Percentiles rank a stretch among this genome's conserved stretches.
Evolutionary conservation across 805 yeast species (phyloP).

Genomic region (Teunomyces atbi): DNA sequence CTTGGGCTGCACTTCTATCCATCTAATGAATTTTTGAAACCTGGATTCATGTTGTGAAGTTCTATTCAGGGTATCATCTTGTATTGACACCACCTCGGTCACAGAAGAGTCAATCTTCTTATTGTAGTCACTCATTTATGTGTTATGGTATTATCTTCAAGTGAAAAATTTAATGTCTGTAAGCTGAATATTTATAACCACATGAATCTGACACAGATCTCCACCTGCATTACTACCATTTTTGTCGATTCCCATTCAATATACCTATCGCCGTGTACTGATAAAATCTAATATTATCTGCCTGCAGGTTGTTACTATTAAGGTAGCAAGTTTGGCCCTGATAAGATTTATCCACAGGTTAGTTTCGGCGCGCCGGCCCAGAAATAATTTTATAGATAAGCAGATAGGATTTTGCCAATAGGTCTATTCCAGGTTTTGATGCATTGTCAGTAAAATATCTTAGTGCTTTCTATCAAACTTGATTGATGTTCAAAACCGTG

Average conservation of each 20-base stretch:
- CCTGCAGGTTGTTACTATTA: not conserved
- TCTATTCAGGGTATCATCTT: not conserved
- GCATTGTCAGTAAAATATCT: not conserved
- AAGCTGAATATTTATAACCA: not conserved
- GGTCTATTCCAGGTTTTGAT: not conserved
- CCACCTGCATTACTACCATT: not conserved
- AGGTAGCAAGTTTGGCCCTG: not conserved
- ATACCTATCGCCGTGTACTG: not conserved
- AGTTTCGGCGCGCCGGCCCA: conserved; percentile 1
- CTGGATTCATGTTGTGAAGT: not conserved
- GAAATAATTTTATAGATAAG: not conserved
- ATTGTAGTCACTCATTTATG: not conserved
- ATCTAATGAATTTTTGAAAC: not conserved
- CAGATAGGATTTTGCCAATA: not conserved
- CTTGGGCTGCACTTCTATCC: conserved; percentile 31
- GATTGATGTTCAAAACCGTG: too few species aligned
- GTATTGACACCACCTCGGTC: not conserved
- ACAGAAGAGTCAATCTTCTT: not conserved
- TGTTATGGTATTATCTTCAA: not conserved
- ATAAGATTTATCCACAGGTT: not conserved
- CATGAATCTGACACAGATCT: not conserved
- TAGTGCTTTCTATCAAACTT: too few species aligned
- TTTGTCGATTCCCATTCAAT: not conserved
- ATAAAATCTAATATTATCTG: not conserved
- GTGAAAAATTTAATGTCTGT: not conserved